These are phyloP conservation scores for Rhododendron simsii DNA, from an alignment of 148 eudicot genomes.

Conservation along the genomic window DNA sequence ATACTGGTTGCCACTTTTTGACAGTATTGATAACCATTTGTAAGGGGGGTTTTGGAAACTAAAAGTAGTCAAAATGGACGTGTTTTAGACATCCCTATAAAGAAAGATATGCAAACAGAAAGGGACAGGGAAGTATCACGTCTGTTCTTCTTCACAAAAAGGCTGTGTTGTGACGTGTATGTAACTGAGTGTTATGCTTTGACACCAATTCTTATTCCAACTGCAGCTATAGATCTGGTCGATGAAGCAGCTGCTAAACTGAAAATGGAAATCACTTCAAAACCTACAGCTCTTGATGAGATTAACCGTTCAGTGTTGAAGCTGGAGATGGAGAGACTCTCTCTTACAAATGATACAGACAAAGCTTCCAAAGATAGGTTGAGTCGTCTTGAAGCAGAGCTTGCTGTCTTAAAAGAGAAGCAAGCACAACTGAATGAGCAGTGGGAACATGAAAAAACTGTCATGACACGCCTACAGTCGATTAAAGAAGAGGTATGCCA, in stretches of 20 bases:
- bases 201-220: neutral
- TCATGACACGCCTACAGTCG: constrained; percentile 88
- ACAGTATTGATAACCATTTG: neutral
- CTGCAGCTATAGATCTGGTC: constrained; percentile 65
- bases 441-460: constrained; percentile 92
- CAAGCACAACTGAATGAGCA: constrained; percentile 79
- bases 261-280: constrained; percentile 98
- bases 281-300: constrained; percentile 96
- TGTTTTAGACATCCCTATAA: neutral
- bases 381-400: constrained; percentile 76
- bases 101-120: neutral
- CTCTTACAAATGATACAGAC: constrained; percentile 86
- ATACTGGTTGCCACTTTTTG: neutral
- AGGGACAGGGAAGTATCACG: neutral
- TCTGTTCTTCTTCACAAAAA: neutral
- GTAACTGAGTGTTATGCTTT: neutral
- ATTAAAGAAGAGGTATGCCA: constrained; percentile 91
- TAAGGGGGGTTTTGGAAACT: neutral
- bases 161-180: neutral
- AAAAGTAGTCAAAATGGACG: neutral
- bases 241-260: constrained; percentile 99
- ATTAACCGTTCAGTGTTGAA: constrained; percentile 86
- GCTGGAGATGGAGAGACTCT: constrained; percentile 93
- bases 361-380: constrained; percentile 93
- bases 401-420: constrained; percentile 64